A percentile compares a stretch with the other conserved stretches of the same genome.
Conservation (phyloP, 805 yeast genomes). For the Pichia rugopelliculosa region DNA sequence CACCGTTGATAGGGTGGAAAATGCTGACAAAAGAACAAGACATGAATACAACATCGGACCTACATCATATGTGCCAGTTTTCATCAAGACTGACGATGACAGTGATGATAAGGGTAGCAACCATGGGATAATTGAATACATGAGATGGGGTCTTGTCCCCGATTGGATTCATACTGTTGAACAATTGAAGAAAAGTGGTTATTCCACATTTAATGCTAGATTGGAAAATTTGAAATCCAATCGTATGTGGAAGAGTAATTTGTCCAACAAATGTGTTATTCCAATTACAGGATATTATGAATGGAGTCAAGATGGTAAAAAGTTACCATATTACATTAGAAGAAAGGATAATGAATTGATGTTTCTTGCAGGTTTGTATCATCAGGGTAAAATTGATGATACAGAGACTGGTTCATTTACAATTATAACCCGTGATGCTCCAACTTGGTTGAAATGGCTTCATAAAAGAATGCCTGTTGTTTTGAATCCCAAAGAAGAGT, state of each 20-base stretch:
- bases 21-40: slow-evolving; percentile 17
- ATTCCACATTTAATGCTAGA: slow-evolving; percentile 67
- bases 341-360: slow-evolving; percentile 45
- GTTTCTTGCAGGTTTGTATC: slow-evolving; percentile 58
- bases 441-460: slow-evolving; percentile 53
- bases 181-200: slow-evolving; percentile 28
- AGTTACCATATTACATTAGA: slow-evolving; percentile 59
- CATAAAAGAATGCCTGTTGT: slow-evolving; percentile 78
- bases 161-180: slow-evolving; percentile 42
- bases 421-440: slow-evolving; percentile 68
- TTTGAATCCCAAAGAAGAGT: slow-evolving; percentile 47
- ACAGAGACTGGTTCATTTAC: slow-evolving; percentile 45
- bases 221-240: slow-evolving; percentile 49
- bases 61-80: slow-evolving; percentile 42
- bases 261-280: slow-evolving; percentile 56
- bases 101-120: background rate
- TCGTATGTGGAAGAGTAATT: slow-evolving; percentile 49
- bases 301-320: slow-evolving; percentile 45
- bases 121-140: slow-evolving; percentile 32
- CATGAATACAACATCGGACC: slow-evolving; percentile 59
- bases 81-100: slow-evolving; percentile 1
- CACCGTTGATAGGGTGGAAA: slow-evolving; percentile 20
- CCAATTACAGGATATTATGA: slow-evolving; percentile 84
- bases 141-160: slow-evolving; percentile 82
- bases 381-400: slow-evolving; percentile 20